Evolutionary conservation across 1,284 basidiomycete species (phyloP), one percentile per base, ranked within the genome.

Genomic region (Agroathelia rolfsii): DNA sequence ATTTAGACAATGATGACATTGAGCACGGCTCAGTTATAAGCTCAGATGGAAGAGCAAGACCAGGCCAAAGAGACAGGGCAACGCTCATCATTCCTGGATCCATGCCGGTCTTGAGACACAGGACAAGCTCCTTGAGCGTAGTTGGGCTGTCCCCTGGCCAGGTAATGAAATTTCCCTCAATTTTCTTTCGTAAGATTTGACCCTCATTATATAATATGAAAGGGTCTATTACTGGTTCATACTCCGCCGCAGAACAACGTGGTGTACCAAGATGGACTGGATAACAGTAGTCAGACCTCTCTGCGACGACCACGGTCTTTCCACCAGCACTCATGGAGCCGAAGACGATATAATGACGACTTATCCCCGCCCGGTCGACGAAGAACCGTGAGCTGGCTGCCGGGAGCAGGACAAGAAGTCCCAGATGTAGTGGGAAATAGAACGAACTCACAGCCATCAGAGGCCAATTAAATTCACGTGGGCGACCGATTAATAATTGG

Each of bases 121-220:
- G 65, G 44, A 66, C 58, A 36, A 80, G 73, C 52, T 51, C 65
- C 30, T 47, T 80, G 30, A 69, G 69, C 46, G 52, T 82, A 39
- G 66, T 82, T 43, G 76, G 75, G 6, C 62, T 84, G 37, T 82
- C 81, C 15, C 76, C 81, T 13, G 77, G 78, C 24, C 78, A 82
- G 62, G 76, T 76, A 46, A 34, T 59, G 45, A 10, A 31, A 4
- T 26, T 20, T 27, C 7, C 18, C 15, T 21, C 8, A 18, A 5
- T 21, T 20, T 28, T 16, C 30, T 16, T 39, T 30, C 21, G 14
- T 17, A 20, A 22, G 23, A 37, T 34, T 18, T 26, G 16, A 32
- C 29, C 9, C 19, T 5, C 16, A 14, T 21, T 23, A 32, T 37
- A 28, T 39, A 40, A 28, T 12, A 24, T 32, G 5, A 19, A 41